These are phyloP conservation scores for Chlamydomonas sp. DNA, from an alignment of 139 green algal species.

Conservation along the genomic window DNA sequence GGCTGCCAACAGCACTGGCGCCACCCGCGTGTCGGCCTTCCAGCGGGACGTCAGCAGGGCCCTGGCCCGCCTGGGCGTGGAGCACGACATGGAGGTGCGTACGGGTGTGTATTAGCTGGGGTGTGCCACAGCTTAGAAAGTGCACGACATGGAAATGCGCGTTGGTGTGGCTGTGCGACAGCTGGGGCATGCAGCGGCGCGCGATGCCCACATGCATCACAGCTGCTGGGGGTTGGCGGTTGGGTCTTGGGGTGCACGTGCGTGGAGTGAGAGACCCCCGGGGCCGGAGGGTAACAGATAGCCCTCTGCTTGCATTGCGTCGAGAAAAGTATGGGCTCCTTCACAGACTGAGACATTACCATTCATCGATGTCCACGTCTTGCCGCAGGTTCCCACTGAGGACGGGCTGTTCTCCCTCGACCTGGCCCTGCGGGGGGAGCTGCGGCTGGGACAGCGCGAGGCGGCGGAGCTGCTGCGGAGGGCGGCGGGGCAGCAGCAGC, in stretches of 20 bases:
- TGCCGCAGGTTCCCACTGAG: slow-evolving; percentile 1
- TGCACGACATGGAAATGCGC: neutral
- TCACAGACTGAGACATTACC: neutral
- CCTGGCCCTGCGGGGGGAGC: neutral
- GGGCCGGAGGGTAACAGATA: neutral
- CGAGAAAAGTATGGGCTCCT: neutral
- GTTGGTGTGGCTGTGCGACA: no score
- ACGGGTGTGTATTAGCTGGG: neutral
- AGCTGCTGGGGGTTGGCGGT: no score
- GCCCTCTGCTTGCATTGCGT: neutral
- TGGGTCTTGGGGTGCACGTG: no score
- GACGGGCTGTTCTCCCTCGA: slow-evolving; percentile 33
- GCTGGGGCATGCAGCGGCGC: no score
- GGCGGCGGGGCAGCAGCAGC: neutral
- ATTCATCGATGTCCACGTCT: neutral
- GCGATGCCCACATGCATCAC: no score
- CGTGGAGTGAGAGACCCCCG: no score
- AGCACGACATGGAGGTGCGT: slow-evolving; percentile 7
- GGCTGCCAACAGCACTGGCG: neutral
- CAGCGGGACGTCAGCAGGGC: slow-evolving; percentile 10
- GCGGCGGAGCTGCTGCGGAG: neutral
- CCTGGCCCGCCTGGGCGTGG: neutral
- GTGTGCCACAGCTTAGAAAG: neutral
- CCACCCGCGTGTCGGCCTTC: slow-evolving; percentile 11
- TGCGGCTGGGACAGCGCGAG: neutral